Conservation (phyloP, 441 rosid species). For the Theobroma grandiflorum region DNA sequence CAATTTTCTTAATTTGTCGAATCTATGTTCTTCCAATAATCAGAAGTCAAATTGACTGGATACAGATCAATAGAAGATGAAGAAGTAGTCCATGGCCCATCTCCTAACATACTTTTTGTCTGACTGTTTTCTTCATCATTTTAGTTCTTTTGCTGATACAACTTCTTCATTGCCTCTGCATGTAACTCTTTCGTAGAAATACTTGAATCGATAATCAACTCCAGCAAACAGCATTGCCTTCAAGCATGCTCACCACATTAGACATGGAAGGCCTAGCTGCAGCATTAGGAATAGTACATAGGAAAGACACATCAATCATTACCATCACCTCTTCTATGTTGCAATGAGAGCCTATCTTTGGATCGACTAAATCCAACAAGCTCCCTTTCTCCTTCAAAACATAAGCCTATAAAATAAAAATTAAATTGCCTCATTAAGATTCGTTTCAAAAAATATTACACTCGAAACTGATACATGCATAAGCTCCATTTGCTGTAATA, state of each 20-base stretch:
- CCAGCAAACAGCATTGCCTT: too few relatives aligned
- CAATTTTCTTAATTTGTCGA: neutral
- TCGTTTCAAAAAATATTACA: too few relatives aligned
- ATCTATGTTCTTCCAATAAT: conserved; percentile 34
- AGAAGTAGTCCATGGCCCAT: conserved; percentile 33
- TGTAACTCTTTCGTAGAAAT: neutral
- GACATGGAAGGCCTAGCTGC: too few relatives aligned
- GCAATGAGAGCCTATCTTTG: conserved; percentile 48
- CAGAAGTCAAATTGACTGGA: conserved; percentile 32
- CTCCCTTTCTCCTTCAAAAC: conserved; percentile 51
- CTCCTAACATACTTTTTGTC: conserved; percentile 24
- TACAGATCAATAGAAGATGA: conserved; percentile 51
- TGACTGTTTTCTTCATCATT: neutral
- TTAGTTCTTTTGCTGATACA: neutral
- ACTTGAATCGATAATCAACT: too few relatives aligned
- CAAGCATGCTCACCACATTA: too few relatives aligned
- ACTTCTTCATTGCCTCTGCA: neutral
- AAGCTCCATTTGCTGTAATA: neutral
- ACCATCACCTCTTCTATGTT: conserved; percentile 52
- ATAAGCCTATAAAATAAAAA: conserved; percentile 45
- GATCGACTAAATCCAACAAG: conserved; percentile 55
- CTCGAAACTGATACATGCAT: too few relatives aligned
- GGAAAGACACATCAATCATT: too few relatives aligned
- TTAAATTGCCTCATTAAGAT: too few relatives aligned
- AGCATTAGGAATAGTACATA: neutral